Percentiles rank a stretch among this genome's conserved stretches.
Conservation (phyloP, 129 eudicot genomes). For the Pulicaria dysenterica region DNA sequence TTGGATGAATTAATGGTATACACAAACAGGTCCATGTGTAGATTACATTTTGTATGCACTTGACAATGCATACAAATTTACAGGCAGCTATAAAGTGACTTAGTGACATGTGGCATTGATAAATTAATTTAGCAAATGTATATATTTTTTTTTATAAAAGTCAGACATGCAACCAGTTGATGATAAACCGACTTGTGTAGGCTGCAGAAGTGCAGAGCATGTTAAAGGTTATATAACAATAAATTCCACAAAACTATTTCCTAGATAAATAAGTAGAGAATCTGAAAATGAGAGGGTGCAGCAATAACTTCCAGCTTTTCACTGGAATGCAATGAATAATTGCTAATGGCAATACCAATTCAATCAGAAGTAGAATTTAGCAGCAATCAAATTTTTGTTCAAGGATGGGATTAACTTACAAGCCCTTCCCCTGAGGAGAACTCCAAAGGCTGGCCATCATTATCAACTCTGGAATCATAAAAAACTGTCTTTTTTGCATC, state of each 20-base stretch:
- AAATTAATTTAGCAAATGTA: background rate
- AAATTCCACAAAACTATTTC: background rate
- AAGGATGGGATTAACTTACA: slow-evolving; percentile 54
- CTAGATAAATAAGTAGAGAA: slow-evolving; percentile 5
- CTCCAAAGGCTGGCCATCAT: slow-evolving; percentile 85
- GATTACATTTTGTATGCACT: background rate
- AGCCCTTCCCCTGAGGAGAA: slow-evolving; percentile 98
- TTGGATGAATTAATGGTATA: too few relatives aligned
- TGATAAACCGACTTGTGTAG: background rate
- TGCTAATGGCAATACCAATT: slow-evolving; percentile 7
- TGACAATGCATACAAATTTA: background rate
- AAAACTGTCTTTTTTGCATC: slow-evolving; percentile 78
- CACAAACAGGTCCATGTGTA: too few relatives aligned
- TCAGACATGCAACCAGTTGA: slow-evolving; percentile 12
- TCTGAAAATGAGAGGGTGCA: background rate
- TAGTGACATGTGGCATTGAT: background rate
- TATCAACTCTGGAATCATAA: slow-evolving; percentile 79
- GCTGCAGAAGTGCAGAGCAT: too few relatives aligned
- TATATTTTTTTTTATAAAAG: background rate
- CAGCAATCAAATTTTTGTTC: slow-evolving; percentile 3
- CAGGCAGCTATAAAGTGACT: slow-evolving; percentile 4
- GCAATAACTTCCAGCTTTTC: background rate
- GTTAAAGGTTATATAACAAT: too few relatives aligned
- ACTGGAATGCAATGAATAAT: background rate
- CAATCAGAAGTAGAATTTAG: background rate